A percentile compares a stretch with the other conserved stretches of the same genome.
Evolutionary conservation across 352 stramenopile genomes (phyloP).

Genomic region (Globisporangium nodosum): DNA sequence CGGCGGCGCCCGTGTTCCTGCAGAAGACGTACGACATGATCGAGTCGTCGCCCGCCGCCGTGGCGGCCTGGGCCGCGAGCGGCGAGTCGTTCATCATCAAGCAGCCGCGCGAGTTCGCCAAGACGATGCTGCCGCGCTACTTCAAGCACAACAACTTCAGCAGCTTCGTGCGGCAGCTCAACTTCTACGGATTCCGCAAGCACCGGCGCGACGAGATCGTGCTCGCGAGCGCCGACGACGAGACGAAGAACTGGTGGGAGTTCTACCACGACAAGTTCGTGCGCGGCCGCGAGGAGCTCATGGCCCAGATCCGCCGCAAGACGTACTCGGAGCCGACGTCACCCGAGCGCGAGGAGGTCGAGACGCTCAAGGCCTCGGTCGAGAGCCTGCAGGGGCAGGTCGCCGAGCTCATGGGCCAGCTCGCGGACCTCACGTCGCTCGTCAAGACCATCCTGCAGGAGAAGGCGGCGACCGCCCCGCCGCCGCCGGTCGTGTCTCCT

Average conservation of each 20-base stretch:
- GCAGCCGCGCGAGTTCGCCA: slow-evolving; percentile 88
- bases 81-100: slow-evolving; percentile 91
- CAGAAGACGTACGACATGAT: slow-evolving; percentile 94
- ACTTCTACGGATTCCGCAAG: slow-evolving; percentile 94
- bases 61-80: slow-evolving; percentile 78
- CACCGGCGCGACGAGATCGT: slow-evolving; percentile 90
- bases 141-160: slow-evolving; percentile 96
- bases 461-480: slow-evolving; percentile 16
- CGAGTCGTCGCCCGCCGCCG: slow-evolving; percentile 68
- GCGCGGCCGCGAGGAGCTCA: slow-evolving; percentile 76
- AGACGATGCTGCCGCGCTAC: slow-evolving; percentile 88
- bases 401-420: slow-evolving; percentile 70
- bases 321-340: slow-evolving; percentile 81
- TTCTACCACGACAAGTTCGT: slow-evolving; percentile 91
- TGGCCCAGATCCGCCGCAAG: slow-evolving; percentile 85
- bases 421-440: slow-evolving; percentile 64
- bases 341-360: slow-evolving; percentile 70
- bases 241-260: slow-evolving; percentile 88
- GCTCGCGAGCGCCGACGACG: slow-evolving; percentile 63
- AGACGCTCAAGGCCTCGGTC: slow-evolving; percentile 70
- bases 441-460: slow-evolving; percentile 72
- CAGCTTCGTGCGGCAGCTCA: slow-evolving; percentile 91
- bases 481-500: too few species aligned
- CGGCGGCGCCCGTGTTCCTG: slow-evolving; percentile 74
- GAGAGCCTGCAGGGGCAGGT: slow-evolving; percentile 70